These are phyloP conservation scores for Casuarina glauca DNA, from an alignment of 306 rosid species.

Conservation along the genomic window DNA sequence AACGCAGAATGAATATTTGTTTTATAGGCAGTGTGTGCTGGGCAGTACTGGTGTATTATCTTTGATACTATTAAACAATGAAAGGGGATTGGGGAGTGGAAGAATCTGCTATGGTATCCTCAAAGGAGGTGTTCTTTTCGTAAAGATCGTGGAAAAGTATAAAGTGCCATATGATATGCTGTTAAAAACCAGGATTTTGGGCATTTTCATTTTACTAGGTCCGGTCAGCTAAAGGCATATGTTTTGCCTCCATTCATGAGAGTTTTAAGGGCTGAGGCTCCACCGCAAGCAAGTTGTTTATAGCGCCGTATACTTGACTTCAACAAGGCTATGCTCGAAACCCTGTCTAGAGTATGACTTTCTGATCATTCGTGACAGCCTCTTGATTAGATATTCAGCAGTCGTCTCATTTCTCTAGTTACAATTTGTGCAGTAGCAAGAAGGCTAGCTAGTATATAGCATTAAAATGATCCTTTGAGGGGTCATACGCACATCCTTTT, in stretches of 20 bases:
- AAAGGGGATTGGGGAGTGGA: not conserved
- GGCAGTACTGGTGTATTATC: not conserved
- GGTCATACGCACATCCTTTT: not conserved
- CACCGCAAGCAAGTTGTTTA: no score
- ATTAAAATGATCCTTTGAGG: not conserved
- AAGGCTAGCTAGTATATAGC: not conserved
- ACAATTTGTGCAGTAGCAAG: not conserved
- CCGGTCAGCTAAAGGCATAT: not conserved
- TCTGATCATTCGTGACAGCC: not conserved
- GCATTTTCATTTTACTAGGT: constrained; percentile 1
- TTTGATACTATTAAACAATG: not conserved
- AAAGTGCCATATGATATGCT: not conserved
- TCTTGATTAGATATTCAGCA: not conserved
- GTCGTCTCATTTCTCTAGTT: not conserved
- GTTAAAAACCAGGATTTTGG: not conserved
- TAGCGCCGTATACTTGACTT: not conserved
- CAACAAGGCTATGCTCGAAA: not conserved
- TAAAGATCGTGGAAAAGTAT: not conserved
- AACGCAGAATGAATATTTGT: not conserved
- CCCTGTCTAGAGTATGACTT: not conserved
- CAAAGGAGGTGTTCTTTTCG: not conserved
- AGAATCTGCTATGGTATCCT: not conserved
- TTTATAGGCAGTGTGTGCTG: not conserved
- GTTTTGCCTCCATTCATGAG: not conserved
- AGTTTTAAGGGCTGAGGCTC: not conserved